Evolutionary conservation across 2,329 filamentous ascomycete species (phyloP).

Genomic region (Talaromyces piceae): DNA sequence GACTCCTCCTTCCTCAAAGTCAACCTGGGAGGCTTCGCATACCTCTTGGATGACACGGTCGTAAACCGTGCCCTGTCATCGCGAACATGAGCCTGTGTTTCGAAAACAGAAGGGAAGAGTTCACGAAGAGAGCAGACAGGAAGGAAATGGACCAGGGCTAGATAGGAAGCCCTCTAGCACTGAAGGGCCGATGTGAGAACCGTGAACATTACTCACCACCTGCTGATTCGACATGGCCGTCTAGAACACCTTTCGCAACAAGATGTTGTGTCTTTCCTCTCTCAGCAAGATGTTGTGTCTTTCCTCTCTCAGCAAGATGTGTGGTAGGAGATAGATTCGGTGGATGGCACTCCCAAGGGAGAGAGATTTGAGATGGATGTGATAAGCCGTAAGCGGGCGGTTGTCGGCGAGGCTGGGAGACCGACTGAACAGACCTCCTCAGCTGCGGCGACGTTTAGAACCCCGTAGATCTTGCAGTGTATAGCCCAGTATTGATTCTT

Average conservation of each 20-base stretch:
- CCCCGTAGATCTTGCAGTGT: neutral
- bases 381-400: neutral
- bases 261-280: neutral
- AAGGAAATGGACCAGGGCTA: constrained; percentile 2
- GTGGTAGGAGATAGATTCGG: neutral
- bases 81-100: constrained; percentile 20
- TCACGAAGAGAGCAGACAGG: neutral
- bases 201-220: constrained; percentile 38
- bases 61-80: constrained; percentile 65
- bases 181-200: constrained; percentile 12
- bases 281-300: constrained; percentile 1
- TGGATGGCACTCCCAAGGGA: neutral
- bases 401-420: neutral
- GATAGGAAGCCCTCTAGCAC: neutral
- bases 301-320: neutral
- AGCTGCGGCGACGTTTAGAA: neutral
- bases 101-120: constrained; percentile 10
- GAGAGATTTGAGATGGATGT: neutral
- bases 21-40: constrained; percentile 80
- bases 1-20: constrained; percentile 95
- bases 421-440: neutral
- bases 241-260: neutral
- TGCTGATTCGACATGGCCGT: constrained; percentile 41
- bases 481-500: neutral
- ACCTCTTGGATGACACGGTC: constrained; percentile 88